Percentiles rank a stretch among this genome's conserved stretches.
Conservation (phyloP, 2,329 filamentous ascomycete species). For the Penicillium psychrosexuale region DNA sequence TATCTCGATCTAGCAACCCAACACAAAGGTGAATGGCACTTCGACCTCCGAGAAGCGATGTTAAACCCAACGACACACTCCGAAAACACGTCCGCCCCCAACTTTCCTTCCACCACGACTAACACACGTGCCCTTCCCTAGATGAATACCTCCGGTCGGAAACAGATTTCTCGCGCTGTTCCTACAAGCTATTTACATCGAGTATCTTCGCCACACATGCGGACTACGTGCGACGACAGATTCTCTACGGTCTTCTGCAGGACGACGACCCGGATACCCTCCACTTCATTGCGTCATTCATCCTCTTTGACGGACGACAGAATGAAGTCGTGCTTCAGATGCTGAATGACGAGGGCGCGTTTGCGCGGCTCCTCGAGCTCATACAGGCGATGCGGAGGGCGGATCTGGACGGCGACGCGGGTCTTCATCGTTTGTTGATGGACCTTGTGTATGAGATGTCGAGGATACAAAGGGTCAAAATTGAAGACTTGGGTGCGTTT, state of each 20-base stretch:
- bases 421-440: slow-evolving; percentile 75
- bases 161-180: slow-evolving; percentile 76
- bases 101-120: slow-evolving; percentile 5
- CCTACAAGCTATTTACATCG: slow-evolving; percentile 73
- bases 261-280: slow-evolving; percentile 81
- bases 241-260: slow-evolving; percentile 82
- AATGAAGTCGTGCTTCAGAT: slow-evolving; percentile 76
- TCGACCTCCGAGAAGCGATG: neutral
- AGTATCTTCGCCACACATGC: slow-evolving; percentile 69
- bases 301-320: slow-evolving; percentile 79
- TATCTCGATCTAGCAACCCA: slow-evolving; percentile 77
- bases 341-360: slow-evolving; percentile 84
- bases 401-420: slow-evolving; percentile 46
- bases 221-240: slow-evolving; percentile 87
- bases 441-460: slow-evolving; percentile 97
- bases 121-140: slow-evolving; percentile 25
- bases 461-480: slow-evolving; percentile 75
- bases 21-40: slow-evolving; percentile 57
- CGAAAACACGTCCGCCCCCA: neutral
- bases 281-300: slow-evolving; percentile 75
- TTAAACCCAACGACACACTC: neutral
- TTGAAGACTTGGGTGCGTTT: slow-evolving; percentile 71
- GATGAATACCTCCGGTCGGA: slow-evolving; percentile 72
- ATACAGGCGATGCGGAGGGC: slow-evolving; percentile 63
- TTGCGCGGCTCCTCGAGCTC: slow-evolving; percentile 77